Percentiles rank a stretch among this genome's conserved stretches.
Conservation (phyloP, 2,329 filamentous ascomycete genomes). For the Metarhizium rileyi region DNA sequence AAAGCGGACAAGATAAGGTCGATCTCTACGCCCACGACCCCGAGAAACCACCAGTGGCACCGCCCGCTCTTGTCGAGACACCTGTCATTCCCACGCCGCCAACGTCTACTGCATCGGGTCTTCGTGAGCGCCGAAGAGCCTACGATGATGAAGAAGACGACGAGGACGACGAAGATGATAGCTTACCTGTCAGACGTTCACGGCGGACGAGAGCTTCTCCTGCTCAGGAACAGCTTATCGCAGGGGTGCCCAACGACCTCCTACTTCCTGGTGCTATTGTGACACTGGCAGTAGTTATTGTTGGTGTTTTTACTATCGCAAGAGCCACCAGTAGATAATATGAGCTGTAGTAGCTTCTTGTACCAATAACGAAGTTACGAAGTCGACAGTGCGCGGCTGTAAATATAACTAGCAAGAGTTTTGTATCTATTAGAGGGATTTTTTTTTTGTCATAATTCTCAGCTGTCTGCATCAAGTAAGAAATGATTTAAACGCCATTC, state of each 20-base stretch:
- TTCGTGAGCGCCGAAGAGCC: slow-evolving; percentile 40
- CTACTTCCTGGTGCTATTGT: slow-evolving; percentile 89
- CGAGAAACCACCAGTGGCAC: slow-evolving; percentile 70
- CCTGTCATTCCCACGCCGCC: slow-evolving; percentile 35
- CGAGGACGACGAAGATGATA: slow-evolving; percentile 39
- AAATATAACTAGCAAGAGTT: slow-evolving; percentile 20
- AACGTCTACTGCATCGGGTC: slow-evolving; percentile 33
- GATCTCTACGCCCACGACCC: slow-evolving; percentile 96
- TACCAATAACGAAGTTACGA: slow-evolving; percentile 26
- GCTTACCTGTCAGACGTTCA: slow-evolving; percentile 34
- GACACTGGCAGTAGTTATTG: slow-evolving; percentile 87
- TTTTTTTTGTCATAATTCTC: neutral
- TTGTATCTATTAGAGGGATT: slow-evolving; percentile 7
- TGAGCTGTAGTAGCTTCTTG: slow-evolving; percentile 8
- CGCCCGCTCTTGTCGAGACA: slow-evolving; percentile 40
- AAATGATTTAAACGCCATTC: too few species aligned
- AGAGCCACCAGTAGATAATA: slow-evolving; percentile 49
- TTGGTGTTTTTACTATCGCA: slow-evolving; percentile 84
- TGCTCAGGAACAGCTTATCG: slow-evolving; percentile 68
- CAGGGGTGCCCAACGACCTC: slow-evolving; percentile 88
- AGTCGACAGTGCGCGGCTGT: slow-evolving; percentile 19
- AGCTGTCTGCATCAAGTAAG: neutral
- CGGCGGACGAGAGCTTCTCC: slow-evolving; percentile 27
- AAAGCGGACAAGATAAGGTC: slow-evolving; percentile 77
- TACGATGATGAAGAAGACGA: slow-evolving; percentile 44